phyloP scores from a whole-genome alignment of 179 eudicot species.

The Silene vulgaris region DNA sequence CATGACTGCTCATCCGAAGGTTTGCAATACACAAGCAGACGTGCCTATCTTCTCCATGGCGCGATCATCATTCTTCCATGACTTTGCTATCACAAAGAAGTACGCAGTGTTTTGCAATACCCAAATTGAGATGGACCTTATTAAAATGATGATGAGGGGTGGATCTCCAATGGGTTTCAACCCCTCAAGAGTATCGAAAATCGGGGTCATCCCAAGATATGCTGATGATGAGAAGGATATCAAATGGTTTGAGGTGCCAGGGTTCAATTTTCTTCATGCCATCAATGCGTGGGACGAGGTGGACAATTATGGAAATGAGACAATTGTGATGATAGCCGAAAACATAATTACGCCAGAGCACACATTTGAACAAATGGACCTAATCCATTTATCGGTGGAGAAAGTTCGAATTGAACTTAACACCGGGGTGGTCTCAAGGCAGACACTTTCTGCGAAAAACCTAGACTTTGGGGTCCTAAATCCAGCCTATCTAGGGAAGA shows the following conservation, averaged over 20 bases:
- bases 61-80: constrained; percentile 51
- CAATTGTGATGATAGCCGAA: constrained; percentile 51
- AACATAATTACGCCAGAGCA: constrained; percentile 49
- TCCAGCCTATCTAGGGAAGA: constrained; percentile 46
- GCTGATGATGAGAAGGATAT: constrained; percentile 55
- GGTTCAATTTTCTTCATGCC: constrained; percentile 48
- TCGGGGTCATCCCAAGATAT: constrained; percentile 54
- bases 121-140: constrained; percentile 47
- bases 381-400: constrained; percentile 44
- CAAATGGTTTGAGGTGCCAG: constrained; percentile 61
- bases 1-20: constrained; percentile 81
- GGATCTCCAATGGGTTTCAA: constrained; percentile 44
- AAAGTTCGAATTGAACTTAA: constrained; percentile 44
- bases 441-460: constrained; percentile 40
- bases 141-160: constrained; percentile 35
- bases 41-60: constrained; percentile 54
- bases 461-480: constrained; percentile 62
- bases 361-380: constrained; percentile 42
- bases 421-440: constrained; percentile 43
- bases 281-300: constrained; percentile 76
- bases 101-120: constrained; percentile 54
- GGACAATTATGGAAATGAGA: constrained; percentile 35
- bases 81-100: constrained; percentile 57
- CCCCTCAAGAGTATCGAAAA: constrained; percentile 38
- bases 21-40: constrained; percentile 37